phyloP scores from a whole-genome alignment of 768 basidiomycete genomes.

The Favolaschia claudopus region DNA sequence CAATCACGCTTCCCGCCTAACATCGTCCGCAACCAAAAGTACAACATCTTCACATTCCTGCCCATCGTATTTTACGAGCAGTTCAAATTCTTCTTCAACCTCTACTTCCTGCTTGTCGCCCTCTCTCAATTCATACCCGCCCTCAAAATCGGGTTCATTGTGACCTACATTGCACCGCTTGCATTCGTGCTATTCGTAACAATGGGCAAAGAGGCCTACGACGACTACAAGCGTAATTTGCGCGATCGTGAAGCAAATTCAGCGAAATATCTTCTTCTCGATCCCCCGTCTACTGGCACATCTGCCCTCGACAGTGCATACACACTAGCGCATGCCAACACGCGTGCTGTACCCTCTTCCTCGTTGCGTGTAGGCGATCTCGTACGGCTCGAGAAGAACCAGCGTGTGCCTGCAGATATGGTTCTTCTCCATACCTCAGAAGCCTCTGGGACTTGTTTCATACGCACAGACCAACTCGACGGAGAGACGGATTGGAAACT shows the following conservation, averaged over 20 bases:
- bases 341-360: conserved; percentile 87
- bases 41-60: conserved; percentile 95
- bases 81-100: conserved; percentile 99
- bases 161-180: conserved; percentile 95
- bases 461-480: conserved; percentile 96
- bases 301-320: conserved; percentile 51
- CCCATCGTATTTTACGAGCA: conserved; percentile 98
- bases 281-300: conserved; percentile 50
- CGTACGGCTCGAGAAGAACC: conserved; percentile 93
- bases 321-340: conserved; percentile 55
- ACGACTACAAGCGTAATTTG: conserved; percentile 94
- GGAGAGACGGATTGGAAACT: conserved; percentile 99
- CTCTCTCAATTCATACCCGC: conserved; percentile 96
- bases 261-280: conserved; percentile 86
- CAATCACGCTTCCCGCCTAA: conserved; percentile 83
- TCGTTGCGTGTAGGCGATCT: conserved; percentile 91
- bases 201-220: conserved; percentile 98
- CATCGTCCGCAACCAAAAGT: conserved; percentile 96
- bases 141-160: conserved; percentile 94
- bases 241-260: conserved; percentile 97
- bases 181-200: conserved; percentile 95
- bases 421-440: conserved; percentile 90
- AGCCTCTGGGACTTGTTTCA: conserved; percentile 92
- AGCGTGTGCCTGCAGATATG: conserved; percentile 94
- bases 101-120: conserved; percentile 97